Percentiles rank a stretch among this genome's conserved stretches.
phyloP scores from a whole-genome alignment of 2,329 filamentous ascomycete species.

The Diaporthe destruens region DNA sequence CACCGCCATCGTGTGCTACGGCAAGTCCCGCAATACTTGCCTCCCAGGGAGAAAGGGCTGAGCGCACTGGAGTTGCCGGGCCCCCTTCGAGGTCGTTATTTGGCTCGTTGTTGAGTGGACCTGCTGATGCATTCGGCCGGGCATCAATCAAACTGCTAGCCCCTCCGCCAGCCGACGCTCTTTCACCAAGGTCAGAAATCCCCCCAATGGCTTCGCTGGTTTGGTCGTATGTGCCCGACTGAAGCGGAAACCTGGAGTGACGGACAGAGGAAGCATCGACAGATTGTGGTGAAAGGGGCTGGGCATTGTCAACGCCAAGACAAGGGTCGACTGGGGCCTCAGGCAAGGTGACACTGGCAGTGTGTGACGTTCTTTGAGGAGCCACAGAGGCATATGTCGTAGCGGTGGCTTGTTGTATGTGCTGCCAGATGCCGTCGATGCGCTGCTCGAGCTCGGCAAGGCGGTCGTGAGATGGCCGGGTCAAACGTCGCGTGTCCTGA shows the following conservation, averaged over 20 bases:
- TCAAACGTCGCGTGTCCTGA: not conserved
- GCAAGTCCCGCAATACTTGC: not conserved
- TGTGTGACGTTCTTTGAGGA: not conserved
- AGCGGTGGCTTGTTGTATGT: slow-evolving; percentile 8
- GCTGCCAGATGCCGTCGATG: slow-evolving; percentile 13
- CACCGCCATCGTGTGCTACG: not conserved
- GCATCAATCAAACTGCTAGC: not conserved
- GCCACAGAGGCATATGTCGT: not conserved
- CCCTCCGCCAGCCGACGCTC: not conserved
- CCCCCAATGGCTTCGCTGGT: no score
- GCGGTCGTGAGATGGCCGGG: not conserved
- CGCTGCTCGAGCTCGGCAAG: not conserved
- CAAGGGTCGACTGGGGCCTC: not conserved
- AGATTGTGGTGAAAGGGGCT: slow-evolving; percentile 9
- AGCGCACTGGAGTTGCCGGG: not conserved
- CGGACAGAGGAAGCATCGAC: not conserved
- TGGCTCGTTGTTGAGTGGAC: not conserved
- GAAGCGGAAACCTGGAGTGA: not conserved
- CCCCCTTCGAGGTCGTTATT: slow-evolving; percentile 1
- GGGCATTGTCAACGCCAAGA: not conserved
- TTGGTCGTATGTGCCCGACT: not conserved
- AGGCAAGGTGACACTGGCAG: not conserved
- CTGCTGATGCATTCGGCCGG: not conserved
- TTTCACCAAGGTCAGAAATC: not conserved
- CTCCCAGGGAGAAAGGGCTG: slow-evolving; percentile 3